Evolutionary conservation across 495 filamentous ascomycete genomes (phyloP), one percentile per base, ranked within the genome.

Genomic region (Aspergillus biplanus): DNA sequence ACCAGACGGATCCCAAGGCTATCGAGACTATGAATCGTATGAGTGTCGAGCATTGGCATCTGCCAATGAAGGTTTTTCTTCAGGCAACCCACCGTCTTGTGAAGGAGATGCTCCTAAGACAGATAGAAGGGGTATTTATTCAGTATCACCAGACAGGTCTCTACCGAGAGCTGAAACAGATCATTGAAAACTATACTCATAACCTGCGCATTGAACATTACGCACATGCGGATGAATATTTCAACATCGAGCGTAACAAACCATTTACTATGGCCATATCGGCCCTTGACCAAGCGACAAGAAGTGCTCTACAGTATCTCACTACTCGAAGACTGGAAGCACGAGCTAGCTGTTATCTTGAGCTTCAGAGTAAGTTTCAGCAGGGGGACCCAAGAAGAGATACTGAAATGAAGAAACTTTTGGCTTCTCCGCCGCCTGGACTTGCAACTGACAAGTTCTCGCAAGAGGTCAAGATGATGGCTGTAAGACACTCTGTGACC

Each of bases 401-500:
- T 52, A 21, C 46, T 15, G 70, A 73, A 15, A 55, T 61, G 6
- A 69, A 62, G 21, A 77, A 71, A 5, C 33, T 75, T 3, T 67
- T 65, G 0, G 39, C 63, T 15, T 18, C 16, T 50, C n/a, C 47
- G 18, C 47, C 47, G 0, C 39, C 61, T 0, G 69, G 78, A 3
- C 70, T 86, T 2, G 76, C 73, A 0, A 58, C 69, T 0, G 86
- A 89, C 48, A 59, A 59, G 0, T 86, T 76, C 49, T 32, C 50
- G 0, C 69, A 76, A 4, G 83, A 86, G 44, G 58, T 89, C 0
- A 68, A 78, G 1, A 82, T 83, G 63, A 81, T 89, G 71, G 79
- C 82, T 1, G 82, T 84, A 69, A 66, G 81, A 69, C 66, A 21
- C 27, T 5, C 0, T 21, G 5, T 31, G 7, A 16, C 21, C 5